These are phyloP conservation scores for Dispira simplex DNA, from an alignment of 192 early-diverging fungal species.

Conservation along the genomic window DNA sequence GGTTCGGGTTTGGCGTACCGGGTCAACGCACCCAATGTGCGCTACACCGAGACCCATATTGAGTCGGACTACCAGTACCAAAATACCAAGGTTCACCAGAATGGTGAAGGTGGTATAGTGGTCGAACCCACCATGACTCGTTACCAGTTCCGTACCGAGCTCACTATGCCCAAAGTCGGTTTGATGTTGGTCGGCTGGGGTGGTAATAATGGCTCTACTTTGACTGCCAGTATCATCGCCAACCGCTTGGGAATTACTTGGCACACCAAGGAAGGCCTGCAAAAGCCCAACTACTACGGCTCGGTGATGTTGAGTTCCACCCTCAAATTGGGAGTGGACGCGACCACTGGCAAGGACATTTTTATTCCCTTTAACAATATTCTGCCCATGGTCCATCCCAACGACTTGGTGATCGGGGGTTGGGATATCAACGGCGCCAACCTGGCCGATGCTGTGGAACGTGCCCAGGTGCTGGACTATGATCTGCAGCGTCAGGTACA, in stretches of 20 bases:
- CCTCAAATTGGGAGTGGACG: slow-evolving; percentile 75
- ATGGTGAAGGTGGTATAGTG: slow-evolving; percentile 40
- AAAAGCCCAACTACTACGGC: slow-evolving; percentile 93
- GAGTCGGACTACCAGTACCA: slow-evolving; percentile 78
- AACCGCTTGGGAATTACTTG: slow-evolving; percentile 80
- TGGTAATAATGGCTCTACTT: slow-evolving; percentile 97
- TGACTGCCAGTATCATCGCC: slow-evolving; percentile 92
- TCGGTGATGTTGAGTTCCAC: slow-evolving; percentile 95
- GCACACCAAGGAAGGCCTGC: slow-evolving; percentile 86
- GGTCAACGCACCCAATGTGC: slow-evolving; percentile 80
- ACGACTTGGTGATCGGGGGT: slow-evolving; percentile 93
- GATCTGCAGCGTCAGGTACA: slow-evolving; percentile 90
- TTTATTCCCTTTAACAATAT: slow-evolving; percentile 86
- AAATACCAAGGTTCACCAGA: slow-evolving; percentile 65
- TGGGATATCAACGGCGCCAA: slow-evolving; percentile 90
- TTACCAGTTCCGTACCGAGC: slow-evolving; percentile 83
- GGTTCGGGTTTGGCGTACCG: slow-evolving; percentile 45
- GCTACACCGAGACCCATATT: slow-evolving; percentile 68
- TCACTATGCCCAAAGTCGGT: slow-evolving; percentile 60
- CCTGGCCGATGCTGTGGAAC: slow-evolving; percentile 85
- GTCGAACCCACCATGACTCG: slow-evolving; percentile 74
- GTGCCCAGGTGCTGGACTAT: slow-evolving; percentile 89
- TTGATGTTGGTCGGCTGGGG: slow-evolving; percentile 99
- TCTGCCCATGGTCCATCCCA: slow-evolving; percentile 93
- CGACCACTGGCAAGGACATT: slow-evolving; percentile 66